A percentile compares a stretch with the other conserved stretches of the same genome.
These are phyloP conservation scores for Rhynchosporium graminicola DNA, from an alignment of 2,329 filamentous ascomycete species.

Conservation along the genomic window DNA sequence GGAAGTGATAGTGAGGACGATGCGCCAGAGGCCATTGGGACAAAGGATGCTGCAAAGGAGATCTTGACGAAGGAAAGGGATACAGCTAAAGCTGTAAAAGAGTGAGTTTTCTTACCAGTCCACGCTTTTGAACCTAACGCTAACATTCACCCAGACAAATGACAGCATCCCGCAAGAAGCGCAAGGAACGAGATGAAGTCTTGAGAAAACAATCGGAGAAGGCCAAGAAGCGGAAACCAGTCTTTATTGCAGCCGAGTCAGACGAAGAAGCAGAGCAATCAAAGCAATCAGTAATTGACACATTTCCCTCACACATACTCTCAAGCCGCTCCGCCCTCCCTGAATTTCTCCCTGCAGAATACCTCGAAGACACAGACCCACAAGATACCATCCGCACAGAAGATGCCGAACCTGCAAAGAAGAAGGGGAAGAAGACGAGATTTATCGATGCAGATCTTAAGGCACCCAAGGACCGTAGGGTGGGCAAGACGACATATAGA, in stretches of 20 bases:
- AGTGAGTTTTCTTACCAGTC: constrained; percentile 29
- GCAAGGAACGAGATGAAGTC: constrained; percentile 35
- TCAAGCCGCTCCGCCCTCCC: constrained; percentile 28
- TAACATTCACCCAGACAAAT: constrained; percentile 32
- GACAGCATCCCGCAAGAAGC: constrained; percentile 34
- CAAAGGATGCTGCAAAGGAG: constrained; percentile 31
- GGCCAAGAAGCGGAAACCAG: constrained; percentile 33
- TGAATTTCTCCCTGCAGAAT: constrained; percentile 37
- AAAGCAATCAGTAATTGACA: background rate
- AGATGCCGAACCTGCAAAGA: constrained; percentile 1
- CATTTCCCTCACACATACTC: background rate
- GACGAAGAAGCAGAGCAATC: background rate
- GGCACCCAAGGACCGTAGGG: constrained; percentile 34
- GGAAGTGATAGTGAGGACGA: constrained; percentile 37
- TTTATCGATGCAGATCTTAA: constrained; percentile 35
- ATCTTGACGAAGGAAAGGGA: constrained; percentile 29
- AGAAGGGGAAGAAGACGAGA: constrained; percentile 35
- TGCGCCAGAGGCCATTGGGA: constrained; percentile 38
- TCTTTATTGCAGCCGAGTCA: background rate
- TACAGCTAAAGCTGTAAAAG: constrained; percentile 36
- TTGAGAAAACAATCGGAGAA: constrained; percentile 34
- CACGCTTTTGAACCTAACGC: background rate
- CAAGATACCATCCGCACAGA: constrained; percentile 14
- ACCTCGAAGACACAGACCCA: constrained; percentile 35
- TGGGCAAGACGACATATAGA: constrained; percentile 38